Evolutionary conservation across 768 basidiomycete genomes (phyloP), one percentile per base, ranked within the genome.

Genomic region (Nidularia pulvinata): DNA sequence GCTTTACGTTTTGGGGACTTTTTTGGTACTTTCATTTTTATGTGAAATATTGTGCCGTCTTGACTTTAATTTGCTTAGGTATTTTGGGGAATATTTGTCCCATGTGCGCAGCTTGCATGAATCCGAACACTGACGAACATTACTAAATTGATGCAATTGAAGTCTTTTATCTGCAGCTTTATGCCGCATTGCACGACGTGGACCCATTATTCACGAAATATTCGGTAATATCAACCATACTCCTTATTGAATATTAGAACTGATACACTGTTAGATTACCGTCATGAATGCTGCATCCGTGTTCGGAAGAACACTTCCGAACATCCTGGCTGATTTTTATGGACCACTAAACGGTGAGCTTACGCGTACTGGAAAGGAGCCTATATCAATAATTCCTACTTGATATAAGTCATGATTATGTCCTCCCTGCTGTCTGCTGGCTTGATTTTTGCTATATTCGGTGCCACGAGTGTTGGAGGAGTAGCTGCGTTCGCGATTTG

Each of bases 301-400:
- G n/a, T 69, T 83, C 55, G 85, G 85, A n/a, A 75, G 85, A 42
- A 78, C 77, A 6, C 55, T 86, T 3, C 84, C 85, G 0, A 83
- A 83, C 62, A 69, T 81, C 54, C 56, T 81, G 46, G 81, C 80
- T 14, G 81, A 83, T 59, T 58, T 60, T 14, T 72, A 70, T 57
- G 82, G 83, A 0, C 75, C 78, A 14, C 62, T 83, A 49, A 83
- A 81, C 58, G 69, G 79, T 75, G 53, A n/a, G 71, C 19, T 19
- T 19, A 19, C 19, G 19, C 19, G 58, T 39, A 44, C 9, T 19
- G 19, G 19, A 19, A 19, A 19, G 19, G 19, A 19, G 19, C 19
- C 19, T 19, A 19, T 19, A 19, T 19, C 19, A 54, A 5, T 50
- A 25, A 36, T 30, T 34, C 32, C 36, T 16, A 32, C 22, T 52